These are phyloP conservation scores for Entoloma clypeatum DNA, from an alignment of 1,284 basidiomycete genomes.

Conservation along the genomic window DNA sequence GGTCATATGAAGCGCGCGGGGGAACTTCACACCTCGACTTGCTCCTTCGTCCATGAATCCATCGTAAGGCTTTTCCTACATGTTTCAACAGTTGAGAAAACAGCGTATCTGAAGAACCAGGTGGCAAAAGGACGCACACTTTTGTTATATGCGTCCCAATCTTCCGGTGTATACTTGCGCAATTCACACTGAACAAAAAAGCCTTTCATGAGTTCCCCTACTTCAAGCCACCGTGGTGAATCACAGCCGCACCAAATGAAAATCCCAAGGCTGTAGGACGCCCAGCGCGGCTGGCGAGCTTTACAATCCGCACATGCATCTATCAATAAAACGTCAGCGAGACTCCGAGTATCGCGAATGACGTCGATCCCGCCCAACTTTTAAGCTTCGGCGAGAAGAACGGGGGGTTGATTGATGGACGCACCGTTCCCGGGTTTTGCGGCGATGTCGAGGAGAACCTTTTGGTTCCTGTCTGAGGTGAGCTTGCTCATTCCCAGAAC, in stretches of 20 bases:
- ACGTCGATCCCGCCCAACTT: too few relatives aligned
- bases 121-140: conserved; percentile 48
- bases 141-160: conserved; percentile 84
- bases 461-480: conserved; percentile 65
- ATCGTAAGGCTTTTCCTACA: conserved; percentile 78
- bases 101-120: background rate
- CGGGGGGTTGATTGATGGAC: conserved; percentile 19
- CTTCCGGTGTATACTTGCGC: conserved; percentile 85
- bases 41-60: conserved; percentile 83
- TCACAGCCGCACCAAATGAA: conserved; percentile 67
- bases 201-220: background rate
- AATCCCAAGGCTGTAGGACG: conserved; percentile 76
- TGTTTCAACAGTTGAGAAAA: background rate
- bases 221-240: background rate
- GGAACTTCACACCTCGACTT: conserved; percentile 68
- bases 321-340: conserved; percentile 29
- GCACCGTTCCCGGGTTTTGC: conserved; percentile 73
- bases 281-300: conserved; percentile 74
- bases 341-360: conserved; percentile 9
- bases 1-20: conserved; percentile 8
- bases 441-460: conserved; percentile 61
- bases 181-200: conserved; percentile 54
- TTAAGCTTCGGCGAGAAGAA: too few relatives aligned
- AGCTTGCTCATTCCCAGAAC: conserved; percentile 54
- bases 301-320: conserved; percentile 86